Conservation (phyloP, 129 eudicot genomes). For the Flaveria linearis region DNA sequence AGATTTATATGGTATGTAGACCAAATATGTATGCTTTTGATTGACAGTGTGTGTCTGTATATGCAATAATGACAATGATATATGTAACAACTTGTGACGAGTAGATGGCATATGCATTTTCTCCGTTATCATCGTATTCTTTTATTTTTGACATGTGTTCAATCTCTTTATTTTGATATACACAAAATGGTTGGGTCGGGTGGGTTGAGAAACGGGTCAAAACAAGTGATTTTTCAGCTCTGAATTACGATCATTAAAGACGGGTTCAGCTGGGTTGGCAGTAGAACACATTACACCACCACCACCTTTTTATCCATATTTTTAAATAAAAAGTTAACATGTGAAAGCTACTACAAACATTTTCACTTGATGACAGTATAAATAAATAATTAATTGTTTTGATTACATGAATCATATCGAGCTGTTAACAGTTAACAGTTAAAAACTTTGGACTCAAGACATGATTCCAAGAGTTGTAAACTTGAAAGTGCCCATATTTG, state of each 20-base stretch:
- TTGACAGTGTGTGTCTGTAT: neutral
- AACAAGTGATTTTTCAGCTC: neutral
- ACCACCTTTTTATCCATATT: neutral
- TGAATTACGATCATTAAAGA: neutral
- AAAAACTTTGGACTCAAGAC: constrained; percentile 2
- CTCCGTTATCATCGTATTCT: too few relatives aligned
- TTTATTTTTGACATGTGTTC: too few relatives aligned
- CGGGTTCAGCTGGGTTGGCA: neutral
- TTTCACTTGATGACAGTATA: constrained; percentile 12
- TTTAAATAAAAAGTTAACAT: too few relatives aligned
- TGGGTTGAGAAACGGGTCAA: neutral
- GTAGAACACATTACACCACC: neutral
- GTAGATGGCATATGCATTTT: neutral
- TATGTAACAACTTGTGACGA: neutral
- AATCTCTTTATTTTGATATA: neutral
- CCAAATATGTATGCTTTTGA: constrained; percentile 15
- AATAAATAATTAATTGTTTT: constrained; percentile 12
- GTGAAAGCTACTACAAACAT: too few relatives aligned
- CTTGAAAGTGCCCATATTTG: neutral
- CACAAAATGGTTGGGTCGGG: neutral
- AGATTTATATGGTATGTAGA: constrained; percentile 18
- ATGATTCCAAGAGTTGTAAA: neutral
- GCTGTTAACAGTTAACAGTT: constrained; percentile 14
- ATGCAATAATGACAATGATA: neutral
- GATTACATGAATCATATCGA: constrained; percentile 16